A percentile compares a stretch with the other conserved stretches of the same genome.
phyloP scores from a whole-genome alignment of 331 rosid genomes.

The Quercus lobata region DNA sequence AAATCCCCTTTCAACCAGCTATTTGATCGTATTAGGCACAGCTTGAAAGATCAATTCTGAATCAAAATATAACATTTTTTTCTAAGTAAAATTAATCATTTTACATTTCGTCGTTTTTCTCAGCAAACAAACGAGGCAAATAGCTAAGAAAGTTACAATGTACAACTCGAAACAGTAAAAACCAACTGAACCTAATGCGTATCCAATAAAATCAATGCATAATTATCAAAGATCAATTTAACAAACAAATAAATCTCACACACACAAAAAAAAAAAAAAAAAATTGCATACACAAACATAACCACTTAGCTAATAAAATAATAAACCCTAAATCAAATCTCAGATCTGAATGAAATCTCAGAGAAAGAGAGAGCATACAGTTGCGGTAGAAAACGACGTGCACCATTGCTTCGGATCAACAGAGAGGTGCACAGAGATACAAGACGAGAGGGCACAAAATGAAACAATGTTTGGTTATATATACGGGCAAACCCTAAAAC shows the following conservation, averaged over 20 bases:
- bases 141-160: no score
- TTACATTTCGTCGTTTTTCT: no score
- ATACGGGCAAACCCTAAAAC: conserved; percentile 9
- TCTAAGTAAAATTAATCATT: neutral
- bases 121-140: no score
- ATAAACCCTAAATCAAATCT: neutral
- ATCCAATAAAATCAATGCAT: no score
- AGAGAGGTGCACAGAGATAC: neutral
- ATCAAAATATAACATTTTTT: neutral
- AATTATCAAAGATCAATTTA: no score
- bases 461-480: neutral
- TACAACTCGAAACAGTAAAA: no score
- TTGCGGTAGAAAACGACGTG: conserved; percentile 36
- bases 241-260: no score
- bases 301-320: no score
- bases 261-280: no score
- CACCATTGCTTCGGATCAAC: conserved; percentile 27
- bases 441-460: neutral
- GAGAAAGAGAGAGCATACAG: conserved; percentile 17
- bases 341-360: neutral
- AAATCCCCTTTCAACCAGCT: neutral
- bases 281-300: no score
- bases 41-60: neutral
- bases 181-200: no score
- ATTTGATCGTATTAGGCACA: neutral